phyloP scores from a whole-genome alignment of 2,329 filamentous ascomycete species.

The Stagonosporopsis vannaccii region DNA sequence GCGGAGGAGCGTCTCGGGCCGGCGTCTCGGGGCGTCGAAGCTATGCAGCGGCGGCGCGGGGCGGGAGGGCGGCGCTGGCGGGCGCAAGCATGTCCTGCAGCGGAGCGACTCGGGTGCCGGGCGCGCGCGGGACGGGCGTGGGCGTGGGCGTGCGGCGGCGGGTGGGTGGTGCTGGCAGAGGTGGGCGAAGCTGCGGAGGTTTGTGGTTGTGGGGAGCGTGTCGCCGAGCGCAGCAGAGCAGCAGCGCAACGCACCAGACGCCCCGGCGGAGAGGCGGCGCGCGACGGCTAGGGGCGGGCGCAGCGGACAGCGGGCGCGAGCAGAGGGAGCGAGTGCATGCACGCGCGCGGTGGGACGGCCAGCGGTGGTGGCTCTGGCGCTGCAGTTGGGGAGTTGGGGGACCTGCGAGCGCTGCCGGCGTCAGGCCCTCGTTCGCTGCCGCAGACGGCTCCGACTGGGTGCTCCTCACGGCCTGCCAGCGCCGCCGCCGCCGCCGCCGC shows the following conservation, averaged over 20 bases:
- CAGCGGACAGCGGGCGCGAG: neutral
- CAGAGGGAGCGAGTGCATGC: neutral
- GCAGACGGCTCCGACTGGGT: conserved; percentile 32
- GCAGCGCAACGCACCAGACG: conserved; percentile 4
- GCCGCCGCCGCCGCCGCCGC: too few species aligned
- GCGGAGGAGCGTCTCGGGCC: conserved; percentile 20
- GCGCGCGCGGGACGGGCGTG: conserved; percentile 25
- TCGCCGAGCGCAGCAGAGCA: conserved; percentile 6
- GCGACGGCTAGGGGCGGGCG: neutral
- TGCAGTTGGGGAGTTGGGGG: neutral
- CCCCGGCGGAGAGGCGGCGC: neutral
- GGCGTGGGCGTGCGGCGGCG: conserved; percentile 27
- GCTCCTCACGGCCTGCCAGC: conserved; percentile 10
- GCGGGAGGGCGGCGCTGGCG: conserved; percentile 28
- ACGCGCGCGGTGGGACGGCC: too few species aligned
- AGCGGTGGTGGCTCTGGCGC: neutral
- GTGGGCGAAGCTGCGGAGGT: conserved; percentile 16
- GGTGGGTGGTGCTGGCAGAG: conserved; percentile 19
- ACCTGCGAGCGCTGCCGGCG: conserved; percentile 10
- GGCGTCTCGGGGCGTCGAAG: conserved; percentile 31
- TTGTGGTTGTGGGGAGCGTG: conserved; percentile 26
- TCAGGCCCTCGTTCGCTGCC: conserved; percentile 32
- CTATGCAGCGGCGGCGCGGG: conserved; percentile 39
- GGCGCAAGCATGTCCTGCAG: conserved; percentile 42
- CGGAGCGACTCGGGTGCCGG: conserved; percentile 21